These are phyloP conservation scores for Heterobasidion irregulare DNA, from an alignment of 1,284 basidiomycete genomes.

Conservation along the genomic window DNA sequence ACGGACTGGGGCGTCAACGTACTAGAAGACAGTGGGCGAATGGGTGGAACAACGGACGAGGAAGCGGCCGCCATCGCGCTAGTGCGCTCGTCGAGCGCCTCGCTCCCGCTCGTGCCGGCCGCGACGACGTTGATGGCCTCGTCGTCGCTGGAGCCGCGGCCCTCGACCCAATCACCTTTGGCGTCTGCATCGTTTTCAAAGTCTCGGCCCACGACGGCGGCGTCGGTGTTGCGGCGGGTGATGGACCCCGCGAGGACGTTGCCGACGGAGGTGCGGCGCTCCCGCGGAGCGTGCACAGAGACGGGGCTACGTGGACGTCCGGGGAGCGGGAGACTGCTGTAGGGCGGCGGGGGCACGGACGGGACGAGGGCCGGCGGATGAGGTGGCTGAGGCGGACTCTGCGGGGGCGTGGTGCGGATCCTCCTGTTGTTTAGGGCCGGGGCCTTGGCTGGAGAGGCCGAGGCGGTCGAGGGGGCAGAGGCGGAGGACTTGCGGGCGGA, in stretches of 20 bases:
- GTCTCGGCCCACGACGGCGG: conserved; percentile 16
- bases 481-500: conserved; percentile 5
- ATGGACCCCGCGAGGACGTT: conserved; percentile 46
- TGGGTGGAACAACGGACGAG: conserved; percentile 13
- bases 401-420: conserved; percentile 15
- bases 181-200: conserved; percentile 32
- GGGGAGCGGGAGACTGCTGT: conserved; percentile 19
- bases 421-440: neutral
- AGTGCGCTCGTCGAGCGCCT: conserved; percentile 72
- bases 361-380: conserved; percentile 23
- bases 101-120: conserved; percentile 69
- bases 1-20: conserved; percentile 18
- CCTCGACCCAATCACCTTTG: conserved; percentile 59
- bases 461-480: neutral
- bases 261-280: conserved; percentile 48
- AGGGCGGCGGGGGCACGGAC: conserved; percentile 46
- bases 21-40: conserved; percentile 16
- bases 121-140: conserved; percentile 76
- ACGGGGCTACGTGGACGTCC: conserved; percentile 15
- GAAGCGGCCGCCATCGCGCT: conserved; percentile 41
- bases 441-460: neutral
- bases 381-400: conserved; percentile 13
- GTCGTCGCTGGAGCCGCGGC: conserved; percentile 56
- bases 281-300: conserved; percentile 25
- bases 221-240: conserved; percentile 18